Conservation (phyloP, 805 yeast genomes). For the Priceomyces melissophilus region DNA sequence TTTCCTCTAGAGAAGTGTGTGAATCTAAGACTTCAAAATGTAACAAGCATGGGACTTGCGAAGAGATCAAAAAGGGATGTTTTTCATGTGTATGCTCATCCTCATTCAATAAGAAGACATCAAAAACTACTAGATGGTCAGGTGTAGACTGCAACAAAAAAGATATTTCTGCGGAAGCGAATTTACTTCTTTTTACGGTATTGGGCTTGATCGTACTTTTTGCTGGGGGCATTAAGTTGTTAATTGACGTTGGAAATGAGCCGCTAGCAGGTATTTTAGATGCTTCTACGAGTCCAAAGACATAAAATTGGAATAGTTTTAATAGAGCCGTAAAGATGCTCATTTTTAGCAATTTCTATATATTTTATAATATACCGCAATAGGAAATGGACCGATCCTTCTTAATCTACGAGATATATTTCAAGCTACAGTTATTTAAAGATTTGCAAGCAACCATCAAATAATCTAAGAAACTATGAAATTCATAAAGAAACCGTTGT, state of each 20-base stretch:
- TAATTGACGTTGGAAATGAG: constrained; percentile 53
- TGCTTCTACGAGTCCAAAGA: constrained; percentile 50
- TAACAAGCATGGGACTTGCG: constrained; percentile 52
- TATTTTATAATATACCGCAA: too few relatives aligned
- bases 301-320: constrained; percentile 8
- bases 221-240: constrained; percentile 51
- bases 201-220: constrained; percentile 45
- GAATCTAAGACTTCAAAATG: constrained; percentile 45
- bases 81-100: constrained; percentile 53
- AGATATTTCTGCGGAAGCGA: constrained; percentile 64
- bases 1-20: constrained; percentile 45
- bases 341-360: too few relatives aligned
- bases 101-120: constrained; percentile 36
- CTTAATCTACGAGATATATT: too few relatives aligned
- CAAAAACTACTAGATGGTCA: constrained; percentile 51
- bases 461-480: constrained; percentile 15
- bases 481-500: constrained; percentile 22
- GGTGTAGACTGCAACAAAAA: constrained; percentile 63
- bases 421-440: too few relatives aligned
- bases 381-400: too few relatives aligned
- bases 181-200: constrained; percentile 66
- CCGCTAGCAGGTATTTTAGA: constrained; percentile 67
- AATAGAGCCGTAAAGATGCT: too few relatives aligned
- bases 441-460: too few relatives aligned
- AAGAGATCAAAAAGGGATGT: constrained; percentile 33